These are phyloP conservation scores for Salix brachista DNA, from an alignment of 345 rosid species.

Conservation along the genomic window DNA sequence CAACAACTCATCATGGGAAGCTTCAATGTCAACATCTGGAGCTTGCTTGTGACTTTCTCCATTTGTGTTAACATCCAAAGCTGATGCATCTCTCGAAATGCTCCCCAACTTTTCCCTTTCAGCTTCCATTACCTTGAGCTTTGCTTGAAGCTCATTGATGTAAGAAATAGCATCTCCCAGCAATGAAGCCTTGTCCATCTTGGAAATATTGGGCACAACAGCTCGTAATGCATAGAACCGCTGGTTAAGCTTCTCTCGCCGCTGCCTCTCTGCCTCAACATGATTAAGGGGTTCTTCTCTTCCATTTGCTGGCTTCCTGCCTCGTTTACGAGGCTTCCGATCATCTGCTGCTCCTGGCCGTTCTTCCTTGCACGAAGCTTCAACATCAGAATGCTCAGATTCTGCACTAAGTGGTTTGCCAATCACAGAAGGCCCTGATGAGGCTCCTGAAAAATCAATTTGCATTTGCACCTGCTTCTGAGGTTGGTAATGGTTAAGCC, in stretches of 20 bases:
- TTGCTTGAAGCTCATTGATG: slow-evolving; percentile 89
- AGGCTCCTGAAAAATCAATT: slow-evolving; percentile 61
- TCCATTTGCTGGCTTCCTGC: slow-evolving; percentile 96
- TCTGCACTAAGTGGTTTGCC: slow-evolving; percentile 42
- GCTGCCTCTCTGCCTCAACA: slow-evolving; percentile 95
- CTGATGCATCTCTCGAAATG: slow-evolving; percentile 39
- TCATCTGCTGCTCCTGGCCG: slow-evolving; percentile 42
- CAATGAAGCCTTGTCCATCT: slow-evolving; percentile 97
- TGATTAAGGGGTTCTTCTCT: slow-evolving; percentile 96
- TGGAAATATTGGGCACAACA: slow-evolving; percentile 97
- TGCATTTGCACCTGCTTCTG: slow-evolving; percentile 66
- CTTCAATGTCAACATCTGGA: slow-evolving; percentile 56
- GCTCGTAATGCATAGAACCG: slow-evolving; percentile 87
- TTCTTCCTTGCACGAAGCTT: slow-evolving; percentile 64
- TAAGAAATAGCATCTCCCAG: slow-evolving; percentile 92
- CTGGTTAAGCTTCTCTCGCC: slow-evolving; percentile 93
- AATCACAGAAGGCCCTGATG: slow-evolving; percentile 52
- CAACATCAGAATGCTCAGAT: slow-evolving; percentile 72
- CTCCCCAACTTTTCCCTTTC: slow-evolving; percentile 54
- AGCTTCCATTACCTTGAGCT: slow-evolving; percentile 68
- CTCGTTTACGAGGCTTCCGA: slow-evolving; percentile 80
- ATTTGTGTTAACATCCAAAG: slow-evolving; percentile 22
- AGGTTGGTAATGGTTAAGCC: slow-evolving; percentile 40
- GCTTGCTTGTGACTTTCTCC: slow-evolving; percentile 27
- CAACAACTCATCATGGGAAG: slow-evolving; percentile 55